Conservation (phyloP, 1,139 yeast species). For the Yamadazyma spencermartinsiae region DNA sequence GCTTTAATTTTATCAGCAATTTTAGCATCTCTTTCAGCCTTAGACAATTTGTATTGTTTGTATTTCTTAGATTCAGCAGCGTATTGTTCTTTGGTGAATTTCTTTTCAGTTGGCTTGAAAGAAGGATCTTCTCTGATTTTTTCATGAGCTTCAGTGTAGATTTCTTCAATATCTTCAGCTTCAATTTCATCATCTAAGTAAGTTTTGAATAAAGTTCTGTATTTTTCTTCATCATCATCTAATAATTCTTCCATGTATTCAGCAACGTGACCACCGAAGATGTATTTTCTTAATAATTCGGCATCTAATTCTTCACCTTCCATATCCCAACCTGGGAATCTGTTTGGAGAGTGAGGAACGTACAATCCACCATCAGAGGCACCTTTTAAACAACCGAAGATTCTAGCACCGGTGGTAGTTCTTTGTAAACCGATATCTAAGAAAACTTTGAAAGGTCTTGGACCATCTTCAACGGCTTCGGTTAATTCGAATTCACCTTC, state of each 20-base stretch:
- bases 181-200: constrained; percentile 97
- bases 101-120: constrained; percentile 88
- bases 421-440: constrained; percentile 99
- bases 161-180: constrained; percentile 95
- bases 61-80: constrained; percentile 94
- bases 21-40: constrained; percentile 86
- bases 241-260: constrained; percentile 99
- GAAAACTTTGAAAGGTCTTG: constrained; percentile 99
- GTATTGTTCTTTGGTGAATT: constrained; percentile 96
- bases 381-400: constrained; percentile 99
- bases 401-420: constrained; percentile 99
- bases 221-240: constrained; percentile 99
- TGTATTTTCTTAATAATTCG: constrained; percentile 97
- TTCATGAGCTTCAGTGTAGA: constrained; percentile 93
- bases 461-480: constrained; percentile 99
- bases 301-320: constrained; percentile 98
- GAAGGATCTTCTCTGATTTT: constrained; percentile 95
- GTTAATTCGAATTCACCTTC: constrained; percentile 98
- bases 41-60: constrained; percentile 87
- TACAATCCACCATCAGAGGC: constrained; percentile 99
- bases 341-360: constrained; percentile 99
- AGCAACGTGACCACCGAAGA: constrained; percentile 99
- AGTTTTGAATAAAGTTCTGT: constrained; percentile 92
- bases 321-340: constrained; percentile 99
- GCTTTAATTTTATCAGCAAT: constrained; percentile 91